phyloP scores from a whole-genome alignment of 176 grass and related monocot species.

The Phoenix roebelenii region DNA sequence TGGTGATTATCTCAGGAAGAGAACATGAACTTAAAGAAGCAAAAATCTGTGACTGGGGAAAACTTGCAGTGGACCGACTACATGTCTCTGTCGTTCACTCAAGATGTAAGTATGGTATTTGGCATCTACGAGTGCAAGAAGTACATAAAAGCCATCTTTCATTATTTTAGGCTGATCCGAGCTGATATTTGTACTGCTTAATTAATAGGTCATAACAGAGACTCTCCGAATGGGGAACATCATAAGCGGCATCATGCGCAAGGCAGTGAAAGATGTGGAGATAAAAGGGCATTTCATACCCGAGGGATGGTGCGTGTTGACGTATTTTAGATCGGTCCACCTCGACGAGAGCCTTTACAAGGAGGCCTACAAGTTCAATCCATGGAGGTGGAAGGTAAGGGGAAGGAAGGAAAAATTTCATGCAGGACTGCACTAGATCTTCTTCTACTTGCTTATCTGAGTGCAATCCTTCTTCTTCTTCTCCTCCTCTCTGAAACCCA shows the following conservation, averaged over 20 bases:
- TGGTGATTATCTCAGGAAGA: conserved; percentile 47
- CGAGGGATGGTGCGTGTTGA: conserved; percentile 84
- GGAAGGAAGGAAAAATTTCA: not conserved
- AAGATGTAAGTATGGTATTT: conserved; percentile 46
- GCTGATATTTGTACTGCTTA: too few relatives aligned
- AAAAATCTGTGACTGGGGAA: conserved; percentile 33
- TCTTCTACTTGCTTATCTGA: not conserved
- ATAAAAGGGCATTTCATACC: conserved; percentile 91
- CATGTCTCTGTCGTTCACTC: conserved; percentile 86
- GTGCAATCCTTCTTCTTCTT: not conserved
- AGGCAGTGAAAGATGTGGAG: conserved; percentile 65
- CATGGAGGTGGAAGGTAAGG: conserved; percentile 99
- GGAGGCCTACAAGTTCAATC: conserved; percentile 77
- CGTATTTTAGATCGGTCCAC: conserved; percentile 91
- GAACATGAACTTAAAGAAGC: conserved; percentile 67
- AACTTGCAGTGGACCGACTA: conserved; percentile 78
- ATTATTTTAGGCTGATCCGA: too few relatives aligned
- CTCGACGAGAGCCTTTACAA: conserved; percentile 54
- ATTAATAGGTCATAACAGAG: conserved; percentile 51
- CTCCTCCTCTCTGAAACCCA: conserved; percentile 10
- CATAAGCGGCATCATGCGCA: conserved; percentile 92
- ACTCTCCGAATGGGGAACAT: conserved; percentile 83
- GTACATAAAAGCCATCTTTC: too few relatives aligned
- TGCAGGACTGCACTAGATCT: not conserved
- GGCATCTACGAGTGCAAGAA: too few relatives aligned